Evolutionary conservation across 2,329 filamentous ascomycete genomes (phyloP), one percentile per base, ranked within the genome.

Genomic region (Stagonosporopsis vannaccii): DNA sequence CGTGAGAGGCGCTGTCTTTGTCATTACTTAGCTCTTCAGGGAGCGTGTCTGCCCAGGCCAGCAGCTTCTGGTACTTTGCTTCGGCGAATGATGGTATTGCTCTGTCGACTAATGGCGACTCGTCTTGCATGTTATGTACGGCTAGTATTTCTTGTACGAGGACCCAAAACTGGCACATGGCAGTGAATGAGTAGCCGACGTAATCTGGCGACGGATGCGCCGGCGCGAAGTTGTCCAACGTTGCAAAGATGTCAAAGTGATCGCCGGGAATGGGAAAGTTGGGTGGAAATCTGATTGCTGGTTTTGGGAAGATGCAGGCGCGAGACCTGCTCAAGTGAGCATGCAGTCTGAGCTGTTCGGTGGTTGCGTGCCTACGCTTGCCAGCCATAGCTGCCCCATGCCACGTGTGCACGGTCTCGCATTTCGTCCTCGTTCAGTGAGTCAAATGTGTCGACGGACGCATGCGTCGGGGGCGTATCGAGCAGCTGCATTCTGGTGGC

Each of bases 401-500:
- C 50, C 6, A 54, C 45, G 11, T 55, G 46, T 25, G 45, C 35
- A 12, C 33, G 40, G 15, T 58, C 35, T 15, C 23, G 39, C 32
- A 51, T 36, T 15, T 51, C 13, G 17, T 54, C 36, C 32, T 49
- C 49, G n/a, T 30, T 13, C 20, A 47, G 26, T 23, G 33, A 11
- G 5, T 28, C 37, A 26, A 45, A 36, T 2, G 28, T 12, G 1
- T 41, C 42, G 12, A 22, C 33, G 6, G 25, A 8, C 9, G 36
- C 12, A 22, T 43, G 20, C 12, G 28, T 35, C 9, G 37, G 42
- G 13, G 51, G 28, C 7, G 37, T 17, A 40, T 56, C 51, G 19
- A 52, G 33, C 25, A 48, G 17, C 5, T 49, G 56, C 51, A 56
- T 44, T 35, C 56, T 50, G 1, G 43, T 41, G 15, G 56, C 51